phyloP scores from a whole-genome alignment of 2,329 filamentous ascomycete genomes.

The Xylaria sp. region DNA sequence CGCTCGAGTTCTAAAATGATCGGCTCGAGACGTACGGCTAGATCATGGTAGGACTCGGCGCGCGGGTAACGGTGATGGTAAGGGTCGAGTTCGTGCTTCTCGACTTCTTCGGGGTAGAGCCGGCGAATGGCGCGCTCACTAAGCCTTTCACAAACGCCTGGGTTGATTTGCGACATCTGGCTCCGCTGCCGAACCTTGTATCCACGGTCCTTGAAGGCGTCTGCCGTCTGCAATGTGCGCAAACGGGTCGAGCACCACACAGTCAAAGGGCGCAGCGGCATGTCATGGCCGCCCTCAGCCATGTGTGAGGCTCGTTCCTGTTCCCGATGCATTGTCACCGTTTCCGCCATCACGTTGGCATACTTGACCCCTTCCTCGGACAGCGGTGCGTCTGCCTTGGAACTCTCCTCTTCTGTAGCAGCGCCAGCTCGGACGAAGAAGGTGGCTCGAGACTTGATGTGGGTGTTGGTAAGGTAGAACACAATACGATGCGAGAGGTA shows the following conservation, averaged over 20 bases:
- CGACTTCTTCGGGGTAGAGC: conserved; percentile 86
- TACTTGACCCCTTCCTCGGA: conserved; percentile 81
- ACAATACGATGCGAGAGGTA: conserved; percentile 97
- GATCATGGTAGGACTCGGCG: conserved; percentile 97
- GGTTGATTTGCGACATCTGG: conserved; percentile 97
- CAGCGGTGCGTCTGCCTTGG: conserved; percentile 86
- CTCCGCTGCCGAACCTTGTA: conserved; percentile 89
- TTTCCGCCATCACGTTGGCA: conserved; percentile 82
- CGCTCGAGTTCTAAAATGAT: conserved; percentile 97
- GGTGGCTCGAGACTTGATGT: conserved; percentile 92
- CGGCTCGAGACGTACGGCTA: conserved; percentile 95
- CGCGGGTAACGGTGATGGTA: conserved; percentile 97
- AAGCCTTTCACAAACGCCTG: conserved; percentile 93
- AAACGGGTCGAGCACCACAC: conserved; percentile 95
- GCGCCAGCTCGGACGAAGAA: conserved; percentile 91
- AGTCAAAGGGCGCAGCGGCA: conserved; percentile 76
- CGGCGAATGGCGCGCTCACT: conserved; percentile 79
- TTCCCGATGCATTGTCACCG: conserved; percentile 80
- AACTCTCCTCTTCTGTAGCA: conserved; percentile 85
- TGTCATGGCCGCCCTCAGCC: conserved; percentile 66
- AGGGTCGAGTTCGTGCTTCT: conserved; percentile 90
- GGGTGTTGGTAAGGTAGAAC: conserved; percentile 95
- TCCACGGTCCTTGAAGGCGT: conserved; percentile 75
- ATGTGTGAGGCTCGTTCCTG: conserved; percentile 73
- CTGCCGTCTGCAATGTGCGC: conserved; percentile 86